These are phyloP conservation scores for Pichia sp. DNA, from an alignment of 1,139 yeast species.

Conservation along the genomic window DNA sequence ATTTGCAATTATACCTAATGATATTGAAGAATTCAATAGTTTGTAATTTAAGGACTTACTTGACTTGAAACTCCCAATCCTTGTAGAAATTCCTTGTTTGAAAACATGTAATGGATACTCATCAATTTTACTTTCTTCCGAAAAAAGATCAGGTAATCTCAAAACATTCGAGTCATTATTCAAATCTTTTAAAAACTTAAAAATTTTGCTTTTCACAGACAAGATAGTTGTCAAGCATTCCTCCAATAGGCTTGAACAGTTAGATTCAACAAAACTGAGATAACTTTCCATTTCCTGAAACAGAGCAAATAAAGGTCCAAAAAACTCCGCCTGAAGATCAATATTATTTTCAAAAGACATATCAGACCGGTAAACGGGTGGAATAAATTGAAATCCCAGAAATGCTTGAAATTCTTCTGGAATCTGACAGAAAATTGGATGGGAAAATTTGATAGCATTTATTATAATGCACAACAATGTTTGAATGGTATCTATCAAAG, in stretches of 20 bases:
- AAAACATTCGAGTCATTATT: constrained; percentile 24
- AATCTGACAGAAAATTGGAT: constrained; percentile 10
- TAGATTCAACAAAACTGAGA: constrained; percentile 9
- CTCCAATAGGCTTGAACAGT: constrained; percentile 19
- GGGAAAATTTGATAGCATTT: constrained; percentile 24
- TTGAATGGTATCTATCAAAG: constrained; percentile 28
- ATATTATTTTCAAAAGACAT: constrained; percentile 33
- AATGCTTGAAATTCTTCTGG: constrained; percentile 17
- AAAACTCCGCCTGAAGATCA: constrained; percentile 13
- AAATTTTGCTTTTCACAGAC: constrained; percentile 23
- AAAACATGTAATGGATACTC: constrained; percentile 26
- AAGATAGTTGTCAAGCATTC: constrained; percentile 24
- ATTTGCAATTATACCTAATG: constrained; percentile 33
- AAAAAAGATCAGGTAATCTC: constrained; percentile 20
- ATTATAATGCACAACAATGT: constrained; percentile 23
- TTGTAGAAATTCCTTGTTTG: constrained; percentile 24
- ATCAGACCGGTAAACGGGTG: constrained; percentile 37
- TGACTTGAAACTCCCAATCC: constrained; percentile 29
- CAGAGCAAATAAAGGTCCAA: constrained; percentile 23
- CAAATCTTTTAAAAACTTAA: constrained; percentile 18
- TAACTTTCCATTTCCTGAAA: constrained; percentile 19
- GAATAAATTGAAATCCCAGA: constrained; percentile 31
- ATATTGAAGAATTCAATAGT: constrained; percentile 31
- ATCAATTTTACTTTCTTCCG: constrained; percentile 12
- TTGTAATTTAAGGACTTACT: constrained; percentile 30